These are phyloP conservation scores for Perkinsus chesapeaki DNA, from an alignment of 169 alveolate species.

Conservation along the genomic window DNA sequence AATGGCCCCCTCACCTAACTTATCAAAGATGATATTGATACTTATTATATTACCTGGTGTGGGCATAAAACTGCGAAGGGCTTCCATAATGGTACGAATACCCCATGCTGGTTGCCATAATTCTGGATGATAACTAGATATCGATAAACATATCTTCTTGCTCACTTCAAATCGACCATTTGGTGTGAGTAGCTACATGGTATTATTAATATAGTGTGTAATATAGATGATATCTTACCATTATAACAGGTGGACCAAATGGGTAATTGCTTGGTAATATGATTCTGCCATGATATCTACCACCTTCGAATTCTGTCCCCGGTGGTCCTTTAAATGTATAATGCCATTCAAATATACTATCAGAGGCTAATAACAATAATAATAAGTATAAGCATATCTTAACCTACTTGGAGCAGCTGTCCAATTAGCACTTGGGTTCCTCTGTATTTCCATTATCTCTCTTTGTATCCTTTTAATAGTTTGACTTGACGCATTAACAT, in stretches of 20 bases:
- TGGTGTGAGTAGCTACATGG: conserved; percentile 55
- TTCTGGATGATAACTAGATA: conserved; percentile 70
- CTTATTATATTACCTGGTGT: conserved; percentile 36
- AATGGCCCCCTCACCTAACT: conserved; percentile 26
- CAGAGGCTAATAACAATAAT: neutral
- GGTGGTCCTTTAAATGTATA: conserved; percentile 71
- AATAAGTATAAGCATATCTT: neutral
- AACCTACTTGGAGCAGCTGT: conserved; percentile 17
- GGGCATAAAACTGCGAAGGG: conserved; percentile 75
- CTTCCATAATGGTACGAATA: conserved; percentile 74
- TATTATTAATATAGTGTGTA: no score
- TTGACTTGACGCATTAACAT: conserved; percentile 28
- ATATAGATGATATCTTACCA: conserved; percentile 31
- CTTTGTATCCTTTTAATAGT: conserved; percentile 44
- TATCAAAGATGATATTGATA: neutral
- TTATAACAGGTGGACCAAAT: conserved; percentile 79
- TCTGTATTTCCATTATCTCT: conserved; percentile 45
- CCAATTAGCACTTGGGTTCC: conserved; percentile 40
- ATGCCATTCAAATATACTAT: conserved; percentile 35
- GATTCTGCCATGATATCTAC: conserved; percentile 83
- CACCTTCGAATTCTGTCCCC: conserved; percentile 81
- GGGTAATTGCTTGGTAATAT: conserved; percentile 81
- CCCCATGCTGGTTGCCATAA: conserved; percentile 91
- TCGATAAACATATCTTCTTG: conserved; percentile 44
- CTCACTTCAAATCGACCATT: conserved; percentile 79